phyloP scores from a whole-genome alignment of 306 rosid species.

The Acmispon strigosus region DNA sequence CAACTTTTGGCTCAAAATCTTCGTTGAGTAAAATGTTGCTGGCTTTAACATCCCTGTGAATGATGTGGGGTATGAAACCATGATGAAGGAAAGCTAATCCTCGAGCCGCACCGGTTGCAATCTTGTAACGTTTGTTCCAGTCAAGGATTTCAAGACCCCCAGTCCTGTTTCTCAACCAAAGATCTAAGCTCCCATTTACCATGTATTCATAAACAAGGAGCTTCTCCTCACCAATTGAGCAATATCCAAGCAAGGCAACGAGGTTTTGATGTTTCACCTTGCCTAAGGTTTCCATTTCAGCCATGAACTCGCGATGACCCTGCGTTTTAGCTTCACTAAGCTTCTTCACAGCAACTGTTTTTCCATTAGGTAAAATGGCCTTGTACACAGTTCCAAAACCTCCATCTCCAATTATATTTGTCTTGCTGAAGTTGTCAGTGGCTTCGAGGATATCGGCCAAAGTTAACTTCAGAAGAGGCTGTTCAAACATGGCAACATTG shows the following conservation, averaged over 20 bases:
- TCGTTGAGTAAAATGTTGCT: conserved; percentile 86
- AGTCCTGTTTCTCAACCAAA: conserved; percentile 80
- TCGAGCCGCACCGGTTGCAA: conserved; percentile 68
- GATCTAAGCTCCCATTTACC: conserved; percentile 94
- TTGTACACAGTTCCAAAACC: conserved; percentile 97
- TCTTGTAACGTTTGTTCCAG: conserved; percentile 82
- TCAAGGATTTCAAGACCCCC: conserved; percentile 76
- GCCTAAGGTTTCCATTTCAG: conserved; percentile 98
- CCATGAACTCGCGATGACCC: conserved; percentile 88
- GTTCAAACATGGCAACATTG: conserved; percentile 90
- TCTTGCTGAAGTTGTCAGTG: conserved; percentile 92
- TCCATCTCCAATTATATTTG: conserved; percentile 94
- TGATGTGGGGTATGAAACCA: conserved; percentile 84
- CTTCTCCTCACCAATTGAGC: conserved; percentile 87
- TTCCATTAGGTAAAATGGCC: conserved; percentile 77
- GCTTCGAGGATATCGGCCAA: conserved; percentile 71
- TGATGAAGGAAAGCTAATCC: conserved; percentile 96
- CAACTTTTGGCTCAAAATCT: conserved; percentile 87
- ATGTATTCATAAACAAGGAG: conserved; percentile 93
- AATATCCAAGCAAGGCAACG: conserved; percentile 83
- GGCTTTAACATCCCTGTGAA: conserved; percentile 90
- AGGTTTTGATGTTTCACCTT: conserved; percentile 93
- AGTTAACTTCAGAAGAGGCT: conserved; percentile 85
- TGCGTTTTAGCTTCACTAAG: conserved; percentile 90
- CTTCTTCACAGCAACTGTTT: conserved; percentile 87